Evolutionary conservation across 1,284 basidiomycete species (phyloP), one percentile per base, ranked within the genome.

Genomic region (Austroboletus niveus): DNA sequence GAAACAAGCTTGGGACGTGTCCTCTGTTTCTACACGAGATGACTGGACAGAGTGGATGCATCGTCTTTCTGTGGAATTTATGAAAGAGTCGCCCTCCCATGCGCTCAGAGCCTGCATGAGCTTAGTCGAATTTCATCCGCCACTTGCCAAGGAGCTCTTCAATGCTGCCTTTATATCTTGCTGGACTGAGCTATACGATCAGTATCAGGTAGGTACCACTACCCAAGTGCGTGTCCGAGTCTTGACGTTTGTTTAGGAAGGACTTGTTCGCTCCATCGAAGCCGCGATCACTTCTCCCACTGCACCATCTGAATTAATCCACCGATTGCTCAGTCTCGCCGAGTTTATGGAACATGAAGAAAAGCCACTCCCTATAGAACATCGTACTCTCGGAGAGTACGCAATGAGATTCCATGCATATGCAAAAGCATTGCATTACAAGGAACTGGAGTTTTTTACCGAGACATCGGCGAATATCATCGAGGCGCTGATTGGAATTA

Each of bases 331-430:
- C 55, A 95, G 95, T 69, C 79, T 99, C n/a, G 94, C 95, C 8
- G 97, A 99, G 70, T 99, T 99, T 69, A 98, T 99, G 92, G 97
- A 99, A 71, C 97, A 98, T 63, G 96, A 99, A 70, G 97, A 99
- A 69, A 98, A 98, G 68, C 83, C 92, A 1, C 77, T 99, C 2
- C 94, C 94, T 0, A 98, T 99, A 60, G 94, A 98, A 61, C 89
- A 96, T 58, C 85, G 92, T 47, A 91, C 92, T 12, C 82, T 99
- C 6, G 97, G 97, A 48, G 92, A 96, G 68, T 94, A 96, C 64
- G 92, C 97, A 0, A 85, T 92, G 73, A 91, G 90, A 59, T 95
- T 93, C 71, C 90, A 94, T 69, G 95, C 95, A 1, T 98, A 96
- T 62, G 97, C 97, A 12, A 99, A 99, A 69, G 96, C 97, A 0